These are phyloP conservation scores for Chondrus crispus DNA, from an alignment of 23 red algal genomes.

Conservation along the genomic window DNA sequence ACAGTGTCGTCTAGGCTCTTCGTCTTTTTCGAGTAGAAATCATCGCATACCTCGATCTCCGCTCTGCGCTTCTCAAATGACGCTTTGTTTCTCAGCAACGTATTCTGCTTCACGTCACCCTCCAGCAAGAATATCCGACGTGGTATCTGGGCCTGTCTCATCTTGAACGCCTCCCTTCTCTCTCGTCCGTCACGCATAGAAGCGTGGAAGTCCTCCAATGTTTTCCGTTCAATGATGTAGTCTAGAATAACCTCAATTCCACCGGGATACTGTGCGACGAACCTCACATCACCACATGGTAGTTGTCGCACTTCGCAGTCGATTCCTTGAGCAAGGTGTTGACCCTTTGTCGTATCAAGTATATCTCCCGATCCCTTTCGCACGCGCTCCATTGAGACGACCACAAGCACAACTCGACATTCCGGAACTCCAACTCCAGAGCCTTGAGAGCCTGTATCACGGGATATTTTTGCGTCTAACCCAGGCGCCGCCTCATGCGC, in stretches of 20 bases:
- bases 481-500: background rate
- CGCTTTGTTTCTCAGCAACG: background rate
- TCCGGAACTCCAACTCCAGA: too few relatives aligned
- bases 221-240: conserved; percentile 73
- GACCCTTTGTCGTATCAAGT: background rate
- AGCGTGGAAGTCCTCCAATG: conserved; percentile 26
- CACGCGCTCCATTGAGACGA: conserved; percentile 37
- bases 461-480: background rate
- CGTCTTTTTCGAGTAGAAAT: conserved; percentile 64
- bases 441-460: too few relatives aligned
- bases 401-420: conserved; percentile 22
- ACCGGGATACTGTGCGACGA: conserved; percentile 34
- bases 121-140: conserved; percentile 39
- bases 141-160: conserved; percentile 21
- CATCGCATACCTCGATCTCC: conserved; percentile 46
- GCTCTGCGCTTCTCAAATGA: conserved; percentile 15
- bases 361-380: background rate
- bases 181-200: conserved; percentile 61
- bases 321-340: background rate
- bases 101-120: conserved; percentile 29
- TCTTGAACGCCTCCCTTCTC: conserved; percentile 20
- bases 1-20: conserved; percentile 34
- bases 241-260: conserved; percentile 57
- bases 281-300: conserved; percentile 55
- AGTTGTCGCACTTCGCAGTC: conserved; percentile 20